Conservation (phyloP, 345 rosid genomes). For the Garcia nutans region DNA sequence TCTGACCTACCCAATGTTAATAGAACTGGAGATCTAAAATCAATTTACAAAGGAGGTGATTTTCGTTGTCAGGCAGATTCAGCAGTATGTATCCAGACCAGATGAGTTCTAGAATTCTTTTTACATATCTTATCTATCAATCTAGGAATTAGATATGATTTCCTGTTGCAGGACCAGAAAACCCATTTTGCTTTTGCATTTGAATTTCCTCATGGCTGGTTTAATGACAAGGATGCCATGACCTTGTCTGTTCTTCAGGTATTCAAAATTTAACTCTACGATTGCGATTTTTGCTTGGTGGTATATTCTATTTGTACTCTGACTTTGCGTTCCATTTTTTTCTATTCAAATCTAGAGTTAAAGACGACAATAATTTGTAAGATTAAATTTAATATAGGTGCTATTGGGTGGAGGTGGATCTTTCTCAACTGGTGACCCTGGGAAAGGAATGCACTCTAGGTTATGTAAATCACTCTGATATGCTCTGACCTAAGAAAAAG, state of each 20-base stretch:
- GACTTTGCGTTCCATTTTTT: neutral
- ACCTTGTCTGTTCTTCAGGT: slow-evolving; percentile 88
- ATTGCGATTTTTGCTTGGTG: neutral
- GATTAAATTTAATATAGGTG: slow-evolving; percentile 43
- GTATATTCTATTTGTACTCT: neutral
- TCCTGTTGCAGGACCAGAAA: slow-evolving; percentile 23
- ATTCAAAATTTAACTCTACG: neutral
- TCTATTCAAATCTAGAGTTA: neutral
- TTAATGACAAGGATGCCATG: slow-evolving; percentile 64
- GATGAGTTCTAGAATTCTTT: neutral
- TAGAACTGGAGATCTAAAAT: slow-evolving; percentile 53
- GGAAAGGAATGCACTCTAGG: slow-evolving; percentile 95
- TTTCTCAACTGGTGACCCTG: slow-evolving; percentile 96
- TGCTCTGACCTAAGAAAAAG: neutral
- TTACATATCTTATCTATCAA: neutral
- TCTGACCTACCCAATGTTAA: slow-evolving; percentile 61
- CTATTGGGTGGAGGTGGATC: slow-evolving; percentile 98
- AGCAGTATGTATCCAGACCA: slow-evolving; percentile 44
- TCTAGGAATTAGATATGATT: neutral
- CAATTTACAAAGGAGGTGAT: slow-evolving; percentile 87
- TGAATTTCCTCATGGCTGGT: slow-evolving; percentile 87
- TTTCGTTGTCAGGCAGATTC: slow-evolving; percentile 75
- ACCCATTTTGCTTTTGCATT: slow-evolving; percentile 93
- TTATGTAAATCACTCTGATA: slow-evolving; percentile 57
- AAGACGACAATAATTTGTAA: neutral